These are phyloP conservation scores for Leccinum variicolor DNA, from an alignment of 768 basidiomycete species.

Conservation along the genomic window DNA sequence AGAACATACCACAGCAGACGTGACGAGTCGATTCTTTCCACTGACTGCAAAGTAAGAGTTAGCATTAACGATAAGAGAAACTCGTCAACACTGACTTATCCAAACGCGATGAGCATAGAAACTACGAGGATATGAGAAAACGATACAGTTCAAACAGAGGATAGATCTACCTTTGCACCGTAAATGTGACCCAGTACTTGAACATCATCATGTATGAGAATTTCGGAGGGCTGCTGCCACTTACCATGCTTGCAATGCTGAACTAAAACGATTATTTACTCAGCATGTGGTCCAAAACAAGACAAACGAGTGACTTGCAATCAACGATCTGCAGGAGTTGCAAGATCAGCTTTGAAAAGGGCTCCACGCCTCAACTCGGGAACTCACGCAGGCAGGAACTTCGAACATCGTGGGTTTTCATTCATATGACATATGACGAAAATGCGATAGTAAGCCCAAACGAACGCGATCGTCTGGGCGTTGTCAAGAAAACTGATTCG, in stretches of 20 bases:
- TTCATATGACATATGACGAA: slow-evolving; percentile 12
- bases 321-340: not conserved
- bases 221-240: not conserved
- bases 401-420: not conserved
- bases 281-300: not conserved
- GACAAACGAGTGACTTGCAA: not conserved
- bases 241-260: not conserved
- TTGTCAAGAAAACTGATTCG: slow-evolving; percentile 8
- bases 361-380: not conserved
- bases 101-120: slow-evolving; percentile 28
- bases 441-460: not conserved
- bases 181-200: slow-evolving; percentile 18
- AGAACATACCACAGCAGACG: slow-evolving; percentile 13
- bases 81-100: slow-evolving; percentile 17
- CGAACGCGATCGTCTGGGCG: not conserved
- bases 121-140: slow-evolving; percentile 6
- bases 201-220: not conserved
- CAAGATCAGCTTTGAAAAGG: not conserved
- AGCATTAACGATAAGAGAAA: not conserved
- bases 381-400: slow-evolving; percentile 9
- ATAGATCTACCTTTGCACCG: slow-evolving; percentile 17
- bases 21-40: slow-evolving; percentile 12
- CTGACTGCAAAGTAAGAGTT: slow-evolving; percentile 15
- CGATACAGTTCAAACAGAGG: not conserved
- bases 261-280: slow-evolving; percentile 2